phyloP scores from a whole-genome alignment of 208 protist species.

The Leishmania guyanensis region DNA sequence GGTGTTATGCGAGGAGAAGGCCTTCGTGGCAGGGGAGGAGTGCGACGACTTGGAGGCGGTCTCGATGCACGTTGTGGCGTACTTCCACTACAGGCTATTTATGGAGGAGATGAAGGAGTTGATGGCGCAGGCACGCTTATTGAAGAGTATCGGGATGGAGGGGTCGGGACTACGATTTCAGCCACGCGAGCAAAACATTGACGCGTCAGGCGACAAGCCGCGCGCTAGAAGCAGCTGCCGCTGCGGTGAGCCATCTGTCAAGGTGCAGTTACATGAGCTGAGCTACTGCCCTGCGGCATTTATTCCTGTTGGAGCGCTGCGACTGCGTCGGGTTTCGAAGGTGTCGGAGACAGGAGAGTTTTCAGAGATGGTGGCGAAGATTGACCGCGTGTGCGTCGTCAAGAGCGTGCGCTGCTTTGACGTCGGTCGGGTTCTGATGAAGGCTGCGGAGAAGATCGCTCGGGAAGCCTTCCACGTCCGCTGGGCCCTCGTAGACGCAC shows the following conservation, averaged over 20 bases:
- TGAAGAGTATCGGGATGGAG: slow-evolving; percentile 35
- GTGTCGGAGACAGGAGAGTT: slow-evolving; percentile 30
- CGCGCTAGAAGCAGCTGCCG: background rate
- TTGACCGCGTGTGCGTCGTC: slow-evolving; percentile 53
- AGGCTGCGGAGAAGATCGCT: slow-evolving; percentile 44
- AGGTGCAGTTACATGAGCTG: background rate
- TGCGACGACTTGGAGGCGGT: slow-evolving; percentile 40
- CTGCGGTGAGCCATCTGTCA: background rate
- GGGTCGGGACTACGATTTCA: slow-evolving; percentile 32
- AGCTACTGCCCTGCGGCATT: slow-evolving; percentile 28
- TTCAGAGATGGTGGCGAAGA: slow-evolving; percentile 35
- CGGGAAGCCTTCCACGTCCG: slow-evolving; percentile 39
- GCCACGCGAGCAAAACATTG: background rate
- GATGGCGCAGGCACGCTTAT: slow-evolving; percentile 25
- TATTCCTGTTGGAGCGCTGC: slow-evolving; percentile 33
- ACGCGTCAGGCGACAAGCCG: background rate
- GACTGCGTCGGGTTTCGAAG: slow-evolving; percentile 34
- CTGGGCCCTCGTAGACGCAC: slow-evolving; percentile 38
- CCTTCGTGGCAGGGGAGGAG: slow-evolving; percentile 16
- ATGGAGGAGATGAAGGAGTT: slow-evolving; percentile 32
- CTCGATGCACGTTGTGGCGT: slow-evolving; percentile 50
- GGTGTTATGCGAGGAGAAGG: slow-evolving; percentile 37
- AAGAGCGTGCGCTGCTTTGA: slow-evolving; percentile 31
- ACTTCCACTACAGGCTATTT: slow-evolving; percentile 41
- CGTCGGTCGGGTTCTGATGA: slow-evolving; percentile 34